A percentile compares a stretch with the other conserved stretches of the same genome.
Conservation (phyloP, 1,284 basidiomycete genomes). For the Blastosporella zonata region DNA sequence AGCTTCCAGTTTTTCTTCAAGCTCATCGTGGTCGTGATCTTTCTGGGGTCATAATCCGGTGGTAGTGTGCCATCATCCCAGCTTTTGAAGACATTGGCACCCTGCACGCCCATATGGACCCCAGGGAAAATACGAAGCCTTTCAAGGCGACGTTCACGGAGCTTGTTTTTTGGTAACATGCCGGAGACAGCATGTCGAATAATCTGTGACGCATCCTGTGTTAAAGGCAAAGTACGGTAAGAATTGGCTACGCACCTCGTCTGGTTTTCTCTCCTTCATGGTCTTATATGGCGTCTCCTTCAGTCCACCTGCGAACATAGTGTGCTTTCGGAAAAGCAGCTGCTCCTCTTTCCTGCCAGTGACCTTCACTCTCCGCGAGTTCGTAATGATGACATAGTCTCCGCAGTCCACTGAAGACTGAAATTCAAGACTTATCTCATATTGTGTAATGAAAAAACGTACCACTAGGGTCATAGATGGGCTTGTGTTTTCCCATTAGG, state of each 20-base stretch:
- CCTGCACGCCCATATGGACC: conserved; percentile 65
- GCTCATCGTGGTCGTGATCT: conserved; percentile 34
- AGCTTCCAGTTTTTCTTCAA: conserved; percentile 29
- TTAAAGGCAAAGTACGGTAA: conserved; percentile 7
- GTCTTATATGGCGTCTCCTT: conserved; percentile 85
- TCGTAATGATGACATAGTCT: conserved; percentile 97
- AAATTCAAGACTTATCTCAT: background rate
- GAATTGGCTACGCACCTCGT: conserved; percentile 67
- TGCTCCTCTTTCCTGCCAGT: conserved; percentile 91
- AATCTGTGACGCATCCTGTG: conserved; percentile 53
- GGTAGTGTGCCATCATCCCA: conserved; percentile 75
- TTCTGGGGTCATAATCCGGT: conserved; percentile 44
- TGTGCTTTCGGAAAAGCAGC: conserved; percentile 85
- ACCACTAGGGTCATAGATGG: conserved; percentile 92
- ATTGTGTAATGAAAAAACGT: conserved; percentile 24
- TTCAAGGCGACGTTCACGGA: conserved; percentile 82
- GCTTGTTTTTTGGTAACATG: conserved; percentile 96
- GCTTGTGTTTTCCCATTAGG: conserved; percentile 99
- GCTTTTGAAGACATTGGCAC: conserved; percentile 65
- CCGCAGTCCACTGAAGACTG: conserved; percentile 78
- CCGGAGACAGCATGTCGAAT: conserved; percentile 94
- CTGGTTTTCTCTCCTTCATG: conserved; percentile 84
- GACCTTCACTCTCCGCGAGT: conserved; percentile 82
- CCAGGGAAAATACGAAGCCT: conserved; percentile 84
- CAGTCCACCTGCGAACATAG: conserved; percentile 92